phyloP scores from a whole-genome alignment of 1,284 basidiomycete species.

The Rhodotorula sp. region DNA sequence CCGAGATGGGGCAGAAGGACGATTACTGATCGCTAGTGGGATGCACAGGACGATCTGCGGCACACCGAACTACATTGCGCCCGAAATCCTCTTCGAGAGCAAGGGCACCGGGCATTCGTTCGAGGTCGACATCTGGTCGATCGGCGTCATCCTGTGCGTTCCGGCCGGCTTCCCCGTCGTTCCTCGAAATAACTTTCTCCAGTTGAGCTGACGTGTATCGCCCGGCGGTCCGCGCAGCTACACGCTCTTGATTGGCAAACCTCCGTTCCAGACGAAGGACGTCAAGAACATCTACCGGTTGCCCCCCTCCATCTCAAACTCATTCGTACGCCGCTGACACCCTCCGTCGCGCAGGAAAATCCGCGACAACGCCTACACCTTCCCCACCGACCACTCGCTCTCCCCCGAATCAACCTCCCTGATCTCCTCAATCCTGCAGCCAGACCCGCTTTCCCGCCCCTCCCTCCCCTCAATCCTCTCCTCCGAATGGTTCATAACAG shows the following conservation, averaged over 20 bases:
- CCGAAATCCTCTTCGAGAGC: slow-evolving; percentile 93
- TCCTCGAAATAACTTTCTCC: no score
- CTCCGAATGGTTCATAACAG: slow-evolving; percentile 79
- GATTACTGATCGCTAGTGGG: background rate
- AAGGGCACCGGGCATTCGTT: slow-evolving; percentile 89
- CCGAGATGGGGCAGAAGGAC: background rate
- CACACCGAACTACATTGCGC: slow-evolving; percentile 98
- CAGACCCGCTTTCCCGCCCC: slow-evolving; percentile 75
- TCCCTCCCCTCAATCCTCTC: slow-evolving; percentile 80
- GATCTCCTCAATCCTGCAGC: slow-evolving; percentile 79
- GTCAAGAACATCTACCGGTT: slow-evolving; percentile 91
- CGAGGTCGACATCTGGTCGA: slow-evolving; percentile 97
- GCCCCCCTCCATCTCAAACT: slow-evolving; percentile 44
- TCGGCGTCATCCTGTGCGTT: slow-evolving; percentile 80
- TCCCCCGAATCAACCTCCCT: slow-evolving; percentile 73
- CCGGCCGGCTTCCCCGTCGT: no score
- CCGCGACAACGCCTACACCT: slow-evolving; percentile 89
- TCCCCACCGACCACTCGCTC: slow-evolving; percentile 73
- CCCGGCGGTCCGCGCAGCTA: slow-evolving; percentile 55
- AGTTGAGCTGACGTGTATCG: background rate
- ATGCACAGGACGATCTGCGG: slow-evolving; percentile 79
- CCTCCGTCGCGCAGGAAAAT: slow-evolving; percentile 64
- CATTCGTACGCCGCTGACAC: background rate
- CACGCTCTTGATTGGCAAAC: slow-evolving; percentile 87
- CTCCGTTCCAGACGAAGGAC: slow-evolving; percentile 97